Conservation (phyloP, 352 stramenopile genomes). For the Phytophthora cajani region DNA sequence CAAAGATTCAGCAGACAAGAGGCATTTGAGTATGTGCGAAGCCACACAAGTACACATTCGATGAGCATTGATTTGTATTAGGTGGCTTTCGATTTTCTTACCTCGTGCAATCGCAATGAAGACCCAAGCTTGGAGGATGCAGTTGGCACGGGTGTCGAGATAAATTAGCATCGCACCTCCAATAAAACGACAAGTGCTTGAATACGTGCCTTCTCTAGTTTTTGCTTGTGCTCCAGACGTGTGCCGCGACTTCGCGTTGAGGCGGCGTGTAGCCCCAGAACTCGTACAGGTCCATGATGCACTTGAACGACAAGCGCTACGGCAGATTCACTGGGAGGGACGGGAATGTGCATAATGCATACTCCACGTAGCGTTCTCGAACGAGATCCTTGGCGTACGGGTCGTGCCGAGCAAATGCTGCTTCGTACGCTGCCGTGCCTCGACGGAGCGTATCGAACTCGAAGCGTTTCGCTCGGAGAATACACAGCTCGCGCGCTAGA, state of each 20-base stretch:
- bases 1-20: too few relatives aligned
- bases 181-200: too few relatives aligned
- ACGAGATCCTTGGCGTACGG: constrained; percentile 59
- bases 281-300: constrained; percentile 77
- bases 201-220: too few relatives aligned
- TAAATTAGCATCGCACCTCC: too few relatives aligned
- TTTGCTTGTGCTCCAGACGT: too few relatives aligned
- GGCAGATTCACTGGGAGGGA: constrained; percentile 69
- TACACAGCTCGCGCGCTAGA: constrained; percentile 58
- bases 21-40: too few relatives aligned
- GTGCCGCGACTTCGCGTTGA: constrained; percentile 45
- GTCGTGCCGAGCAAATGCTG: constrained; percentile 39
- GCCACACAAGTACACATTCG: too few relatives aligned
- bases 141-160: too few relatives aligned
- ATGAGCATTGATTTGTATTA: too few relatives aligned
- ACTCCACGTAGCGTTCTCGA: constrained; percentile 66
- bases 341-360: constrained; percentile 65
- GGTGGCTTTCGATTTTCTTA: too few relatives aligned
- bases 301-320: constrained; percentile 77
- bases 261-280: constrained; percentile 62
- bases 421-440: constrained; percentile 19
- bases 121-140: too few relatives aligned
- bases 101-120: too few relatives aligned
- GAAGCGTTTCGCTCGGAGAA: constrained; percentile 54
- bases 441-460: constrained; percentile 29